Conservation (phyloP, 257 asterid genomes). For the Cruciata laevipes region DNA sequence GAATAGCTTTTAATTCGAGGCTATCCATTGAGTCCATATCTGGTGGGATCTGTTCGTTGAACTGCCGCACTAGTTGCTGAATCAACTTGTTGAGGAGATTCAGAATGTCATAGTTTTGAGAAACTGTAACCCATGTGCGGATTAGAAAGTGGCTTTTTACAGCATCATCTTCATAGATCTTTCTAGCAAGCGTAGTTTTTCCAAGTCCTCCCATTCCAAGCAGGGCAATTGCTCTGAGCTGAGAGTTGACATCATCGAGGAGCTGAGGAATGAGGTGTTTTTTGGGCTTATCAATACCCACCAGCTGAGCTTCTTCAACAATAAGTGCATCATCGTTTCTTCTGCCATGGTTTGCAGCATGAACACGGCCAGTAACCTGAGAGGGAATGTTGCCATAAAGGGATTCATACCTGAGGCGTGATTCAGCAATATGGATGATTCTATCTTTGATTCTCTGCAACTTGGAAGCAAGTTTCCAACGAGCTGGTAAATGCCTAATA, state of each 20-base stretch:
- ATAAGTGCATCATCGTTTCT: slow-evolving; percentile 5
- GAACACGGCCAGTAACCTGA: neutral
- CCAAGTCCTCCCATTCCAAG: slow-evolving; percentile 10
- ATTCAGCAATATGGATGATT: neutral
- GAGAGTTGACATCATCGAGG: neutral
- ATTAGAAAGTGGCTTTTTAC: neutral
- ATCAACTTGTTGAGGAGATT: neutral
- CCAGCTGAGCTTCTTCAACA: neutral
- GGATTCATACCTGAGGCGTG: neutral
- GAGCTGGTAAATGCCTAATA: neutral
- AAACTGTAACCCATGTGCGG: neutral
- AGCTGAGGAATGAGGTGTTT: neutral
- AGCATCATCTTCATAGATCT: neutral
- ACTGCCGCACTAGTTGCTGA: neutral
- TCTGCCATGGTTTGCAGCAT: neutral
- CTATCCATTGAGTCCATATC: neutral
- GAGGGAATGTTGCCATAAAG: neutral
- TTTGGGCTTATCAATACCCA: slow-evolving; percentile 1
- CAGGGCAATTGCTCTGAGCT: slow-evolving; percentile 4
- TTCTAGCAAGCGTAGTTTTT: slow-evolving; percentile 5
- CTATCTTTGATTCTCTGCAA: neutral
- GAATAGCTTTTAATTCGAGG: neutral
- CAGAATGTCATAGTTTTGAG: neutral
- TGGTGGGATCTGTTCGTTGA: neutral
- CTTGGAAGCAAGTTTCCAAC: neutral